Conservation (phyloP, 176 grass and related monocot genomes). For the Oryza meyeriana region DNA sequence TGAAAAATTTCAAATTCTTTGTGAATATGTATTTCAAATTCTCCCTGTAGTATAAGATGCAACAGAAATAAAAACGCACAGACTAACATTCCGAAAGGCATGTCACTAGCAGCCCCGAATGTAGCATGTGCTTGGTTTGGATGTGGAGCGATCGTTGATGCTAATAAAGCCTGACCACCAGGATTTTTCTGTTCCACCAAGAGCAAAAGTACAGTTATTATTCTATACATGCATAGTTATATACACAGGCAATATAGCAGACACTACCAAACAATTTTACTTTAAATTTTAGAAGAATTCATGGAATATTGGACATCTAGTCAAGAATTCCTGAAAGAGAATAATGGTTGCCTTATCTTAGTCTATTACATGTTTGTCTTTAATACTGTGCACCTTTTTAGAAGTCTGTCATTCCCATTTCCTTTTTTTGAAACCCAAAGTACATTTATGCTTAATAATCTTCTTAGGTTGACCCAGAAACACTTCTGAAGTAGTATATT, state of each 20-base stretch:
- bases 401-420: neutral
- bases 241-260: conserved; percentile 19
- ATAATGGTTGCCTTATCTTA: neutral
- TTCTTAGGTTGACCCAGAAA: conserved; percentile 5
- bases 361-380: neutral
- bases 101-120: conserved; percentile 36
- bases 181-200: conserved; percentile 69
- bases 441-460: neutral
- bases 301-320: neutral
- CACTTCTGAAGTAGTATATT: neutral
- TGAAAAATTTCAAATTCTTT: no score
- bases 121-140: conserved; percentile 38
- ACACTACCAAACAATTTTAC: neutral
- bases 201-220: conserved; percentile 19
- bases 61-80: conserved; percentile 16
- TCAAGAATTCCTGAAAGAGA: neutral
- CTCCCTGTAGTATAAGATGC: neutral
- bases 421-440: neutral
- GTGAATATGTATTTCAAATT: no score
- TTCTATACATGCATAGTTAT: conserved; percentile 12
- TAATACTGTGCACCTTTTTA: neutral
- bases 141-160: conserved; percentile 75
- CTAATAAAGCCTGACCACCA: conserved; percentile 86
- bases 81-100: conserved; percentile 93
- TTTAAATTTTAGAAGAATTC: conserved; percentile 20